Evolutionary conservation across 768 basidiomycete genomes (phyloP).

Genomic region (Leucosporidium yakuticum): DNA sequence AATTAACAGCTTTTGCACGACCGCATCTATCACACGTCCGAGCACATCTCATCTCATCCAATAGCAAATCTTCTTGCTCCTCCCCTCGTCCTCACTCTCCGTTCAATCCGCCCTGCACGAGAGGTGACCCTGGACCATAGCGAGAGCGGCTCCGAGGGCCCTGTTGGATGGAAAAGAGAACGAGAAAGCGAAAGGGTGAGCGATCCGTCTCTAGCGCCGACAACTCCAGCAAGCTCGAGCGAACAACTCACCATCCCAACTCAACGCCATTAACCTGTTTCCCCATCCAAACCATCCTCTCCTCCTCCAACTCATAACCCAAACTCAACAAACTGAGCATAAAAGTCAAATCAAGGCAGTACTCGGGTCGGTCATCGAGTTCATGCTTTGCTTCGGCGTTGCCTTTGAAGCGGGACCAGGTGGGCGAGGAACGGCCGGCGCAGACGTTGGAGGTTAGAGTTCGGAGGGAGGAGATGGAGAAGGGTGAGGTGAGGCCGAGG

Average conservation of each 20-base stretch:
- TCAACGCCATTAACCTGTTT: slow-evolving; percentile 86
- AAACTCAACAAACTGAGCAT: slow-evolving; percentile 80
- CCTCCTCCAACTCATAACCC: slow-evolving; percentile 80
- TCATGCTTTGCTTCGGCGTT: slow-evolving; percentile 56
- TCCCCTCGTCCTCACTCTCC: no score
- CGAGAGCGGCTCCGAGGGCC: slow-evolving; percentile 27
- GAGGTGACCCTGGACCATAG: not conserved
- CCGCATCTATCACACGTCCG: no score
- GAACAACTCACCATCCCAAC: slow-evolving; percentile 63
- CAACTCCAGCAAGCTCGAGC: not conserved
- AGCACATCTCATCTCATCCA: no score
- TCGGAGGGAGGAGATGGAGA: slow-evolving; percentile 37
- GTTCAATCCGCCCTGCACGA: no score
- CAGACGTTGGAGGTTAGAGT: slow-evolving; percentile 67
- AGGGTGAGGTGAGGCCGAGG: slow-evolving; percentile 47
- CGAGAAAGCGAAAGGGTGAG: no score
- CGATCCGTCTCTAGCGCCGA: not conserved
- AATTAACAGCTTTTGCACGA: no score
- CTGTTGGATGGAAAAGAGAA: not conserved
- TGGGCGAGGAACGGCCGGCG: slow-evolving; percentile 60
- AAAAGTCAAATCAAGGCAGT: slow-evolving; percentile 92
- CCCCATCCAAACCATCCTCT: slow-evolving; percentile 60
- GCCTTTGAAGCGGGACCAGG: slow-evolving; percentile 48
- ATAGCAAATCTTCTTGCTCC: no score
- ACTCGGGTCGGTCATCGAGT: slow-evolving; percentile 77